Conservation (phyloP, 2,329 filamentous ascomycete genomes). For the Pseudogymnoascus sp. region DNA sequence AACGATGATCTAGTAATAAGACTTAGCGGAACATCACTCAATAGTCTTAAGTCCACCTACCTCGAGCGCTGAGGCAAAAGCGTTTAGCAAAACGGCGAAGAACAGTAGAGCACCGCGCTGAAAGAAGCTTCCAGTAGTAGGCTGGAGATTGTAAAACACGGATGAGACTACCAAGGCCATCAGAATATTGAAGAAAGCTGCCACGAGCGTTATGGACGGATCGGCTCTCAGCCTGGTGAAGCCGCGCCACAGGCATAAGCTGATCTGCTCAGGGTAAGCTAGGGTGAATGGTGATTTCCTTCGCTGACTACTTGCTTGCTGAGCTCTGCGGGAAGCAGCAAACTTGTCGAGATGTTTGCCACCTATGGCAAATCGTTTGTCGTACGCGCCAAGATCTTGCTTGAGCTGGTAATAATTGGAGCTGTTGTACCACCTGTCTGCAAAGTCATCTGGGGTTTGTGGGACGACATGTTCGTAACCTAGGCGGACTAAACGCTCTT, state of each 20-base stretch:
- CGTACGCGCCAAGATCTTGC: conserved; percentile 45
- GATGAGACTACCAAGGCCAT: conserved; percentile 58
- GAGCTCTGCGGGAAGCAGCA: conserved; percentile 36
- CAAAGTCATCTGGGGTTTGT: conserved; percentile 65
- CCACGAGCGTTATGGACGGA: conserved; percentile 15
- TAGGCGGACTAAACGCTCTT: conserved; percentile 48
- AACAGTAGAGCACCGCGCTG: conserved; percentile 58
- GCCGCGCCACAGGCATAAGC: conserved; percentile 44
- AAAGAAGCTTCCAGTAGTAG: conserved; percentile 53
- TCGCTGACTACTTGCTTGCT: conserved; percentile 39
- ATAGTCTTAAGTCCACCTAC: conserved; percentile 46
- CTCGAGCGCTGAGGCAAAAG: conserved; percentile 58
- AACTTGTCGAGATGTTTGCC: conserved; percentile 50
- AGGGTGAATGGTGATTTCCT: conserved; percentile 70
- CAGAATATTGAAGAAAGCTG: conserved; percentile 25
- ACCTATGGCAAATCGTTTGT: conserved; percentile 51
- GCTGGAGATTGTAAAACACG: conserved; percentile 57
- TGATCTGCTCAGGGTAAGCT: conserved; percentile 40
- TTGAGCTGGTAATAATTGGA: conserved; percentile 42
- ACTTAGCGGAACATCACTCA: neutral
- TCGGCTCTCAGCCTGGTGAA: conserved; percentile 72
- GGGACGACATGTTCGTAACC: conserved; percentile 59
- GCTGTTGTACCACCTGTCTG: conserved; percentile 35
- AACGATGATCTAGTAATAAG: conserved; percentile 56
- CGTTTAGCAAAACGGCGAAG: conserved; percentile 61